Conservation (phyloP, 495 filamentous ascomycete genomes). For the Hypoxylon fragiforme region DNA sequence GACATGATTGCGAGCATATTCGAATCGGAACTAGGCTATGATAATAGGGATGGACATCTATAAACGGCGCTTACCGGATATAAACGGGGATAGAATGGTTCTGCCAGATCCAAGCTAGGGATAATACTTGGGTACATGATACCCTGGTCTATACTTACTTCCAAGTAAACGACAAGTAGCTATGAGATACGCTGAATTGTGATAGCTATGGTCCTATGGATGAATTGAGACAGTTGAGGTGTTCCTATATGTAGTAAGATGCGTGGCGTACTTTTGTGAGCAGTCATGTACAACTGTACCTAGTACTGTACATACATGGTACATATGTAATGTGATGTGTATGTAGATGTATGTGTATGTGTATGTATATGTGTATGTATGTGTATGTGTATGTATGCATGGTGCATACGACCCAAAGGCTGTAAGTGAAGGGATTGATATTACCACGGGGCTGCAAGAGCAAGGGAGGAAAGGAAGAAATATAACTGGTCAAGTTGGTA, state of each 20-base stretch:
- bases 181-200: conserved; percentile 25
- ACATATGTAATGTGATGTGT: not conserved
- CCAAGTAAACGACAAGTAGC: conserved; percentile 19
- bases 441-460: not conserved
- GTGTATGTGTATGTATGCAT: too few species aligned
- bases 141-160: conserved; percentile 25
- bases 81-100: conserved; percentile 21
- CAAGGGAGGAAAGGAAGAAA: not conserved
- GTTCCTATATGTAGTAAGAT: too few species aligned
- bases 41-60: conserved; percentile 20
- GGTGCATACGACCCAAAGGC: too few species aligned
- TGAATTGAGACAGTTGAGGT: too few species aligned
- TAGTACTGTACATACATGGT: not conserved
- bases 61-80: conserved; percentile 19
- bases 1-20: not conserved
- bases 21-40: not conserved
- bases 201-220: not conserved
- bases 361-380: too few species aligned
- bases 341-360: not conserved
- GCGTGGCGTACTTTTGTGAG: conserved; percentile 18
- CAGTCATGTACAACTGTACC: conserved; percentile 4
- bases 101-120: conserved; percentile 13
- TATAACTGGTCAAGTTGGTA: not conserved
- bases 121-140: conserved; percentile 24
- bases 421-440: too few species aligned